Conservation (phyloP, 2,329 filamentous ascomycete genomes). For the Calonectria montana region DNA sequence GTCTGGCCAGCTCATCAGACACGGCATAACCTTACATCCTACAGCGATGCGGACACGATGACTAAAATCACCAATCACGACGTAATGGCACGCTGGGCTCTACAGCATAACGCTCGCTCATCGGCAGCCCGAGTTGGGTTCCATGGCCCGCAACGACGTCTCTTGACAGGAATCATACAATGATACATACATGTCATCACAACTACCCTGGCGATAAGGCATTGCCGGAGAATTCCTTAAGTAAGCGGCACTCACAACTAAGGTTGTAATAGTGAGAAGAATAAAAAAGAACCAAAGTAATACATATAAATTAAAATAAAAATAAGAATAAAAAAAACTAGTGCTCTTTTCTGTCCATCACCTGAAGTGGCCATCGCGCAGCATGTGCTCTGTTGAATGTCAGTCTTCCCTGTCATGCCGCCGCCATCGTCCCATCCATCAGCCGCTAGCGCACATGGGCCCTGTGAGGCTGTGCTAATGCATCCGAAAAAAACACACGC, state of each 20-base stretch:
- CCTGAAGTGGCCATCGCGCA: not conserved
- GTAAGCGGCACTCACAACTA: not conserved
- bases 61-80: conserved; percentile 13
- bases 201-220: not conserved
- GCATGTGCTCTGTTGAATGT: conserved; percentile 12
- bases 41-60: not conserved
- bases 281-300: not conserved
- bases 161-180: not conserved
- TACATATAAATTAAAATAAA: not conserved
- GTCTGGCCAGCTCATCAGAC: conserved; percentile 21
- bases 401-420: not conserved
- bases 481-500: conserved; percentile 23
- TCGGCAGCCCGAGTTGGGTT: conserved; percentile 18
- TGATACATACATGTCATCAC: not conserved
- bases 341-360: not conserved
- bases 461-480: conserved; percentile 28
- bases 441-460: conserved; percentile 18
- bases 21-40: conserved; percentile 10
- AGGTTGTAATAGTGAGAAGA: not conserved
- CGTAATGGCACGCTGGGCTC: conserved; percentile 8
- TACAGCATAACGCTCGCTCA: conserved; percentile 15
- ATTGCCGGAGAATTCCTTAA: not conserved
- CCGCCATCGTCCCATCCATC: conserved; percentile 20
- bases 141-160: conserved; percentile 7
- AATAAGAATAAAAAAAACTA: not conserved